Evolutionary conservation across 2,329 filamentous ascomycete species (phyloP), one percentile per base, ranked within the genome.

Genomic region (Aspergillus brunneoviolaceus): DNA sequence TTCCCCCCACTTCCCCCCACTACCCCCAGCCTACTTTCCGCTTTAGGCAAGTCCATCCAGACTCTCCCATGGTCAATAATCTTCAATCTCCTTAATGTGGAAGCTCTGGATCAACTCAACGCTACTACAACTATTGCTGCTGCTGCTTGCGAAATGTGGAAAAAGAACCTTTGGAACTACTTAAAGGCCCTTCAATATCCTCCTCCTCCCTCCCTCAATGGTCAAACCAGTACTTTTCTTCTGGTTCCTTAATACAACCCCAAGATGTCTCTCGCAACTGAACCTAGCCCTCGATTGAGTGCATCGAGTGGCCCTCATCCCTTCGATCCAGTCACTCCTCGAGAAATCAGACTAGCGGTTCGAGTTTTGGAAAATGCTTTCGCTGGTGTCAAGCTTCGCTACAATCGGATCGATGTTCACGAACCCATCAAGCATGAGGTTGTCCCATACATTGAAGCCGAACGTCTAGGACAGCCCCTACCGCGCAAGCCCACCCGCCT

Each of bases 401-500:
- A 85, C 80, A 90, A 91, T 74, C 83, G 83, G 63, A 83, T 91
- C 51, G 89, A 85, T 12, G 78, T 89, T 5, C 81, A 87, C 55
- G 87, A 89, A 66, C 87, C 87, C 12, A 79, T 81, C 39, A 90
- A 89, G 78, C 77, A 76, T 21, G 79, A 84, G 68, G 79, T 82
- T 65, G 67, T 86, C 16, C 80, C 81, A 52, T 89, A 88, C 70
- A 77, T 86, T 29, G 85, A 87, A 58, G 87, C 85, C 58, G 87
- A 89, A 70, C 82, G 86, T 59, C 74, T 77, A 50, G 79, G 82
- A 42, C 72, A 72, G 16, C 76, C 79, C 5, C 75, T 84, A 6
- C 80, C 81, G 7, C 74, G 76, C 6, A 79, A 78, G 52, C 85
- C 84, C 49, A 76, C 78, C 14, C 81, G 79, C 67, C 81, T 78